Base-by-base conservation (phyloP, 495 filamentous ascomycete species). In the Tetracladium setigerum region DNA sequence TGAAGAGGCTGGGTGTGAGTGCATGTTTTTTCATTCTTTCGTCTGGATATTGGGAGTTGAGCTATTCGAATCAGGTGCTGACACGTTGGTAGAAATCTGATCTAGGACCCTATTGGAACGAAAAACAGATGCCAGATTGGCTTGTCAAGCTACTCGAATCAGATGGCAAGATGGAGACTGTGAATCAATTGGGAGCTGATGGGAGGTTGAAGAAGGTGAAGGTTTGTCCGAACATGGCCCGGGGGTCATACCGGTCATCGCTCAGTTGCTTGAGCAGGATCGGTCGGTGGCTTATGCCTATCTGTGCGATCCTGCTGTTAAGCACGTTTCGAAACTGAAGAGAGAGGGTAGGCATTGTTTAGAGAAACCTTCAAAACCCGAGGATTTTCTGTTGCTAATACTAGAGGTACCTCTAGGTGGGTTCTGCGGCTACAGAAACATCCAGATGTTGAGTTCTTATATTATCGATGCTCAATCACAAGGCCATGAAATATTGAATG, bases 401-500 rank as follows among this genome's bases (percentile, higher is more conserved):
- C 7, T 12, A 32, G 43, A 54, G 9, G 17, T 30, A 71, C 85
- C 7, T 38, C 8, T 16, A 56, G 53, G 90, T 30, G 87, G 88
- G 1, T 98, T 97, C 66, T 98, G 92, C 65, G 92, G 92, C n/a
- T 98, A 96, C 58, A 75, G 92, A 9, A 98, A 95, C 62, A 95
- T 96, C 34, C 92, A 98, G 57, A 95, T 95, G 88, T 59, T 95
- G 48, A 68, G 83, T 14, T 90, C 89, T 2, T 91, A 86, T 60
- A 76, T 97, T 30, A 73, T 77, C 40, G 72, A 73, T 27, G 64
- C 79, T 7, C 59, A 69, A 34, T 67, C 68, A 18, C 65, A 70
- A 13, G 86, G 84, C 4, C 62, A 73, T 51, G 70, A 82, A 18
- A 60, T 69, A 12, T 84, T 95, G 43, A 55, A 70, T 9, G 65